Conservation (phyloP, 1,284 basidiomycete genomes). For the Leucoagaricus sp. region DNA sequence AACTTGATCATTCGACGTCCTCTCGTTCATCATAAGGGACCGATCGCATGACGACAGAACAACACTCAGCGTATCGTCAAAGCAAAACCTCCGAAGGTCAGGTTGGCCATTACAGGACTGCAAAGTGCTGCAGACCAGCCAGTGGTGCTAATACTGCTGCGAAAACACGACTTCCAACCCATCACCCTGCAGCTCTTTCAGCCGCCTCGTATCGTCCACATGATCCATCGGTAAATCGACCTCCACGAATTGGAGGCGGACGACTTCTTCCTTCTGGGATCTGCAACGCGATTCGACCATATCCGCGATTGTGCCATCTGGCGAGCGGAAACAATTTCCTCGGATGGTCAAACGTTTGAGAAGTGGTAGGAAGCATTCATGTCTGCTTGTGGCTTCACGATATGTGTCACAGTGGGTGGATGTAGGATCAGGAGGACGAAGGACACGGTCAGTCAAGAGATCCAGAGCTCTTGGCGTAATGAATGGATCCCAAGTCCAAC, state of each 20-base stretch:
- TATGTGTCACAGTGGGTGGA: neutral
- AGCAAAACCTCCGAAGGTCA: neutral
- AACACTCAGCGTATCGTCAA: neutral
- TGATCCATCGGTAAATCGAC: conserved; percentile 27
- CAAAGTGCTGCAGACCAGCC: neutral
- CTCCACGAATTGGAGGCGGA: conserved; percentile 27
- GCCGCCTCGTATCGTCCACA: conserved; percentile 24
- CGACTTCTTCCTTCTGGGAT: conserved; percentile 18
- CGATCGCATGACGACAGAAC: conserved; percentile 4
- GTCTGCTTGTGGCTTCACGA: neutral
- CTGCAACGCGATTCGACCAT: conserved; percentile 37
- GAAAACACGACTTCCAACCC: conserved; percentile 24
- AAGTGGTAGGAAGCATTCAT: conserved; percentile 24
- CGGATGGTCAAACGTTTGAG: conserved; percentile 29
- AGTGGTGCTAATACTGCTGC: conserved; percentile 5
- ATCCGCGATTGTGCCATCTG: conserved; percentile 30
- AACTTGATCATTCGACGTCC: neutral
- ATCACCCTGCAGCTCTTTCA: conserved; percentile 26
- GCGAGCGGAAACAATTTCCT: conserved; percentile 29
- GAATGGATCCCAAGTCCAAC: conserved; percentile 34
- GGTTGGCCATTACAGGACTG: neutral
- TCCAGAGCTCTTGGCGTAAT: conserved; percentile 28
- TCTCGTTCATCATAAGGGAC: conserved; percentile 4
- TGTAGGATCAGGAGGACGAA: conserved; percentile 13
- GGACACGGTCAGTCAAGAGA: conserved; percentile 23